A percentile compares a stretch with the other conserved stretches of the same genome.
These are phyloP conservation scores for Exophiala viscosa DNA, from an alignment of 2,329 filamentous ascomycete species.

Conservation along the genomic window DNA sequence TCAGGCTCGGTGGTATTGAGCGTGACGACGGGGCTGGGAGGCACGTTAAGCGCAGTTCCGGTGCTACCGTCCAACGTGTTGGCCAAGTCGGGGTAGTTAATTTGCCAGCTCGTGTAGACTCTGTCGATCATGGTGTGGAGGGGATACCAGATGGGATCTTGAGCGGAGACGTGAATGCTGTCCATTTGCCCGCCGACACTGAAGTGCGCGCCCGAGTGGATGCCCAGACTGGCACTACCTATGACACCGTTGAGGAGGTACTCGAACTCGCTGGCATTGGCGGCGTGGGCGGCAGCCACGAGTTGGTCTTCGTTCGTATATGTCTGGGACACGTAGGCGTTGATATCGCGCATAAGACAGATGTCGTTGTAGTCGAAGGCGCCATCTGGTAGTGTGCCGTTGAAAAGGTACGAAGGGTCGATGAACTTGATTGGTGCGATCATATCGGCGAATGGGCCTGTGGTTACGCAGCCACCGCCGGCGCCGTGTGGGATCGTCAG, in stretches of 20 bases:
- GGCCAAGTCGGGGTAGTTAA: slow-evolving; percentile 23
- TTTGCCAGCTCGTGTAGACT: slow-evolving; percentile 28
- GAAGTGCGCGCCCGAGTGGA: slow-evolving; percentile 29
- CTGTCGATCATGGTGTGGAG: slow-evolving; percentile 29
- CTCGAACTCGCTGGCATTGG: slow-evolving; percentile 25
- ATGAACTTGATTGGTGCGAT: slow-evolving; percentile 24
- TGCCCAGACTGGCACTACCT: slow-evolving; percentile 23
- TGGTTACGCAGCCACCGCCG: slow-evolving; percentile 30
- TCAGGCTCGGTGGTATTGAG: slow-evolving; percentile 24
- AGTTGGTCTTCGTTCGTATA: slow-evolving; percentile 25
- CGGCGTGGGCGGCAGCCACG: slow-evolving; percentile 22
- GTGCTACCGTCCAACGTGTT: slow-evolving; percentile 24
- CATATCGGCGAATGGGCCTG: slow-evolving; percentile 29
- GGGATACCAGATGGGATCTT: slow-evolving; percentile 29
- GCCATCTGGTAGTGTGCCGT: slow-evolving; percentile 19
- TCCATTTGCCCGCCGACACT: slow-evolving; percentile 28
- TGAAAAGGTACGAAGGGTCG: slow-evolving; percentile 21
- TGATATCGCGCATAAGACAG: slow-evolving; percentile 29
- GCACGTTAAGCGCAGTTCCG: slow-evolving; percentile 26
- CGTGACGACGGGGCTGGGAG: slow-evolving; percentile 25
- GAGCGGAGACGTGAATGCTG: slow-evolving; percentile 26
- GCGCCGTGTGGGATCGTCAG: slow-evolving; percentile 28
- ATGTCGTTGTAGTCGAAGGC: slow-evolving; percentile 26
- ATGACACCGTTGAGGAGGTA: slow-evolving; percentile 27
- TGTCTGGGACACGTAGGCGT: slow-evolving; percentile 26